Conservation (phyloP, 2,329 filamentous ascomycete species). For the Botrytis cinerea region DNA sequence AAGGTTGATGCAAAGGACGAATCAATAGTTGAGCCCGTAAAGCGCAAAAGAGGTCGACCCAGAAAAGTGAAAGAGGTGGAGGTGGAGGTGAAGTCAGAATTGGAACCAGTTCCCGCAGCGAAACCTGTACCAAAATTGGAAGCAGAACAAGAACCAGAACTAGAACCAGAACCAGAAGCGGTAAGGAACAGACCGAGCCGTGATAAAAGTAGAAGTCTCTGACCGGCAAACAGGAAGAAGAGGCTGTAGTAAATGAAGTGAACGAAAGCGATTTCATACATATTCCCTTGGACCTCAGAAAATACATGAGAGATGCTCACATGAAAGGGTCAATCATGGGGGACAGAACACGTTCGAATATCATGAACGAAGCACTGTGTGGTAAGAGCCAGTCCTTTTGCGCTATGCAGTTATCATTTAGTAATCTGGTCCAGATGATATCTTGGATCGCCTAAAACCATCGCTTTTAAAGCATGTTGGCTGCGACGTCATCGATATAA, state of each 20-base stretch:
- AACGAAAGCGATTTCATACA: slow-evolving; percentile 1
- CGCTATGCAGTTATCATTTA: neutral
- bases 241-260: neutral
- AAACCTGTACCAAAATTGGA: neutral
- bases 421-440: slow-evolving; percentile 35
- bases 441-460: slow-evolving; percentile 65
- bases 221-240: neutral
- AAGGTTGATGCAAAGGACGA: neutral
- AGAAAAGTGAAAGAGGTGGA: neutral
- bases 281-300: neutral
- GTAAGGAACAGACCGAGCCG: neutral
- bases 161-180: neutral
- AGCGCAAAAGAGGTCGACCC: neutral
- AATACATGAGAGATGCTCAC: neutral
- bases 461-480: slow-evolving; percentile 70
- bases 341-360: slow-evolving; percentile 49
- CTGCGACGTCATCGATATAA: slow-evolving; percentile 85
- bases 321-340: neutral
- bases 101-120: neutral
- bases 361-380: slow-evolving; percentile 55
- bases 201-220: neutral
- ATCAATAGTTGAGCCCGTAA: neutral
- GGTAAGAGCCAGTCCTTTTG: slow-evolving; percentile 30
- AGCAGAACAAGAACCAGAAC: neutral
- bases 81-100: neutral